phyloP scores from a whole-genome alignment of 2,329 filamentous ascomycete genomes.

The Erysiphe pulchra region DNA sequence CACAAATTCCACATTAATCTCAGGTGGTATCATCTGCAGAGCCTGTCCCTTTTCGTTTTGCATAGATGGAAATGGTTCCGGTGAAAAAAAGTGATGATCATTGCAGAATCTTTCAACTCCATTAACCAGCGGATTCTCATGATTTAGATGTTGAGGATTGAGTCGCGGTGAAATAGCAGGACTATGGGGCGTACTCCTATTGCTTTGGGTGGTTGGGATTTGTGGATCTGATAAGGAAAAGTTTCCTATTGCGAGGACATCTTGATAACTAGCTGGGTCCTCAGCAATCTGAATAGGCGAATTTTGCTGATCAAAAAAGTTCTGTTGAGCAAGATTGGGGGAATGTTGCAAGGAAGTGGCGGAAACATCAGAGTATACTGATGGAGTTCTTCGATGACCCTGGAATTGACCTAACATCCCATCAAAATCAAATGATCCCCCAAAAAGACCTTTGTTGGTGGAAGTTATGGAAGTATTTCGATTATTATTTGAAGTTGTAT shows the following conservation, averaged over 20 bases:
- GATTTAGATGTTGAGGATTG: conserved; percentile 28
- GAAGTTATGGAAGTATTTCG: conserved; percentile 13
- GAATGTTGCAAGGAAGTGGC: conserved; percentile 67
- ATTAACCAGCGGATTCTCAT: conserved; percentile 5
- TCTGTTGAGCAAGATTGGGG: conserved; percentile 52
- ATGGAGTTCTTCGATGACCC: conserved; percentile 59
- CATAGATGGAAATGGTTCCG: conserved; percentile 21
- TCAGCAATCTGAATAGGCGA: conserved; percentile 59
- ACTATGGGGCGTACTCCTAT: conserved; percentile 53
- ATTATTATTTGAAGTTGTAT: conserved; percentile 12
- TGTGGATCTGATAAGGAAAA: conserved; percentile 56
- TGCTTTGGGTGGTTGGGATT: conserved; percentile 26
- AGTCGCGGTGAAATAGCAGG: conserved; percentile 39
- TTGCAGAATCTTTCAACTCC: conserved; percentile 16
- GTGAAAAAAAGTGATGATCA: conserved; percentile 24
- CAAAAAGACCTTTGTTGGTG: conserved; percentile 18
- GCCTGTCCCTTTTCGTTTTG: conserved; percentile 38
- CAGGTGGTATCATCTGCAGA: conserved; percentile 65
- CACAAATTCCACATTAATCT: conserved; percentile 84
- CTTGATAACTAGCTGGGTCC: conserved; percentile 48
- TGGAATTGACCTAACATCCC: conserved; percentile 38
- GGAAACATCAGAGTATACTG: conserved; percentile 80
- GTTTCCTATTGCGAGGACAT: conserved; percentile 49
- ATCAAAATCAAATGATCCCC: conserved; percentile 28
- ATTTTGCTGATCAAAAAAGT: conserved; percentile 53